Conservation (phyloP, 2,329 filamentous ascomycete genomes). For the Cadophora luteo-olivacea region DNA sequence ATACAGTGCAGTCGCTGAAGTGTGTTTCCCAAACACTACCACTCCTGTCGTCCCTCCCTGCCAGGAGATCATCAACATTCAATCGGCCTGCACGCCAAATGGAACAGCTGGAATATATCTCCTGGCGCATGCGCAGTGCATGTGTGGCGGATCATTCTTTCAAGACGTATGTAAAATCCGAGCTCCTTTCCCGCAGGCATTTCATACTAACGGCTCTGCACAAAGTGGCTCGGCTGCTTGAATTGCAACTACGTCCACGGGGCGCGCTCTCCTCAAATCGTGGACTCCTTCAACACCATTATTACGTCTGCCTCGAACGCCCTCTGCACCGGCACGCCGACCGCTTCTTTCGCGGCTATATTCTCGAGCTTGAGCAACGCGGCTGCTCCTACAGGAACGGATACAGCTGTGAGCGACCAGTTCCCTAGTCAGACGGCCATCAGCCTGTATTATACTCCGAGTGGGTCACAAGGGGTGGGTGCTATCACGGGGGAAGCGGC, state of each 20-base stretch:
- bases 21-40: conserved; percentile 34
- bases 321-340: conserved; percentile 49
- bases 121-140: conserved; percentile 47
- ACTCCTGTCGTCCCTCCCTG: conserved; percentile 44
- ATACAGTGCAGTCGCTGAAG: conserved; percentile 21
- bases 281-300: conserved; percentile 46
- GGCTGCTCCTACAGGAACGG: conserved; percentile 43
- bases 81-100: conserved; percentile 46
- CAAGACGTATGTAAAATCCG: conserved; percentile 35
- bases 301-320: conserved; percentile 45
- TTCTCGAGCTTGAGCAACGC: conserved; percentile 44
- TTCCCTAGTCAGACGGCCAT: conserved; percentile 49
- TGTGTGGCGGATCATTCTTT: conserved; percentile 54
- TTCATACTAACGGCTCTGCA: neutral
- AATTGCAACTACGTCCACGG: conserved; percentile 51
- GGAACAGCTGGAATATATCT: conserved; percentile 42
- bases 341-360: conserved; percentile 46
- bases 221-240: conserved; percentile 49
- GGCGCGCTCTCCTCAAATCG: conserved; percentile 47
- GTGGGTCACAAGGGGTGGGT: conserved; percentile 49
- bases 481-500: conserved; percentile 51
- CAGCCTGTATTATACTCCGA: conserved; percentile 52
- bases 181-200: too few species aligned
- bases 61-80: conserved; percentile 45
- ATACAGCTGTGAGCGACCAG: conserved; percentile 45